Evolutionary conservation across 179 eudicot species (phyloP), one percentile per base, ranked within the genome.

Genomic region (Corrigiola litoralis): DNA sequence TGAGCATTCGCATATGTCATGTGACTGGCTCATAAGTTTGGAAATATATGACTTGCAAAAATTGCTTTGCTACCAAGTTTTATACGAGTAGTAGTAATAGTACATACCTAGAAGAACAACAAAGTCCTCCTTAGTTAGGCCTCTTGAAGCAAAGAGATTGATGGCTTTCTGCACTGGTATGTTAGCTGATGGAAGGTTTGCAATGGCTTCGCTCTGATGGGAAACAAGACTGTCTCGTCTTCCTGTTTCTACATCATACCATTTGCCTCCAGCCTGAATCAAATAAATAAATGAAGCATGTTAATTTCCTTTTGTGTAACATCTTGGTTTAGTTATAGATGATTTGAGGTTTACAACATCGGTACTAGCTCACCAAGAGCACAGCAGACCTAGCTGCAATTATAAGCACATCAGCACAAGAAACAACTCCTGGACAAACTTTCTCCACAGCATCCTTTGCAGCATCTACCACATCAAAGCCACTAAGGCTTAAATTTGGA

Each of bases 351-450:
- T n/a, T n/a, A n/a, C n/a, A n/a, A n/a, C n/a, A n/a, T n/a, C n/a
- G n/a, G n/a, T n/a, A n/a, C n/a, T n/a, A n/a, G n/a, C 75, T 51
- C 37, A 73, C 81, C 48, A 77, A 48, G 17, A 25, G 38, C 2
- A 74, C 72, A 1, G 76, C 76, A 32, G 66, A 61, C 46, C 82
- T 65, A 28, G 84, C 68, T 5, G 80, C 81, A 20, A 77, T 65
- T 16, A 63, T 52, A 14, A 79, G 37, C 6, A 66, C 61, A 55
- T 82, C 86, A 0, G 83, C 79, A 53, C 86, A 82, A 17, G 86
- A 82, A 4, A 79, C 80, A 4, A 67, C 64, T 6, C 71, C 83
- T 0, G 84, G 86, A 46, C 86, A 82, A 58, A 52, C 64, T 23
- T 36, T 59, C 56, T 82, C 86, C 0, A 79, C 65, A 2, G 58